Percentiles rank a stretch among this genome's conserved stretches.
phyloP scores from a whole-genome alignment of 208 protist species.

The Trypanosomatidae sp. region DNA sequence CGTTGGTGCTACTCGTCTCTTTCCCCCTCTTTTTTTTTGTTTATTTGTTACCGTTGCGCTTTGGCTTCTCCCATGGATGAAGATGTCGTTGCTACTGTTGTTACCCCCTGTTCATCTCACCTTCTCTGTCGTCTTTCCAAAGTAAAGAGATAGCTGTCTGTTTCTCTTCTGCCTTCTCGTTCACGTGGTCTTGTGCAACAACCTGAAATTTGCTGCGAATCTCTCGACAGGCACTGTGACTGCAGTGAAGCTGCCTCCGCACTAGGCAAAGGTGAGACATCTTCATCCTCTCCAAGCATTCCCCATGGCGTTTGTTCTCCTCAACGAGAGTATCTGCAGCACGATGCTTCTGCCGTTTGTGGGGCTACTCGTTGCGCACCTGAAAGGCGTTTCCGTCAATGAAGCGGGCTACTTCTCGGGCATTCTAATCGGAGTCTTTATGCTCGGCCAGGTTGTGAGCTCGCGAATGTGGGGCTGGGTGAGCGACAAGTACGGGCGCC shows the following conservation, averaged over 20 bases:
- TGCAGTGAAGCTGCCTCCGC: background rate
- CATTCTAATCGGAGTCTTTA: constrained; percentile 46
- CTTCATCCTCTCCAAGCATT: constrained; percentile 59
- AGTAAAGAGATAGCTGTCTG: background rate
- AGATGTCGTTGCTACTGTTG: background rate
- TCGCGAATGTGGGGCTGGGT: constrained; percentile 55
- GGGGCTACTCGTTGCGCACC: constrained; percentile 41
- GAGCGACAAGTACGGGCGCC: constrained; percentile 65
- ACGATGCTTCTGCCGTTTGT: constrained; percentile 73
- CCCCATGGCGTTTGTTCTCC: constrained; percentile 52
- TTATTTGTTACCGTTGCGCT: background rate
- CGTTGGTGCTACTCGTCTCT: background rate
- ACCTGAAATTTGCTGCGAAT: background rate
- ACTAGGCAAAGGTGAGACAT: constrained; percentile 35
- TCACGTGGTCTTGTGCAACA: background rate
- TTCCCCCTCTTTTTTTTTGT: constrained; percentile 10
- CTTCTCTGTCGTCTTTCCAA: background rate
- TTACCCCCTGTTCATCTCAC: background rate
- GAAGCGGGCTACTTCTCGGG: constrained; percentile 65
- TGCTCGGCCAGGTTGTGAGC: constrained; percentile 60
- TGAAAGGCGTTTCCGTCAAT: constrained; percentile 34
- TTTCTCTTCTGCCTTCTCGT: background rate
- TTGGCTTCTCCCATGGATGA: background rate
- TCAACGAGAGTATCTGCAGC: constrained; percentile 61
- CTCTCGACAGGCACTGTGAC: background rate